Evolutionary conservation across 208 protist species (phyloP).

Genomic region (Balamuthia mandrillaris): DNA sequence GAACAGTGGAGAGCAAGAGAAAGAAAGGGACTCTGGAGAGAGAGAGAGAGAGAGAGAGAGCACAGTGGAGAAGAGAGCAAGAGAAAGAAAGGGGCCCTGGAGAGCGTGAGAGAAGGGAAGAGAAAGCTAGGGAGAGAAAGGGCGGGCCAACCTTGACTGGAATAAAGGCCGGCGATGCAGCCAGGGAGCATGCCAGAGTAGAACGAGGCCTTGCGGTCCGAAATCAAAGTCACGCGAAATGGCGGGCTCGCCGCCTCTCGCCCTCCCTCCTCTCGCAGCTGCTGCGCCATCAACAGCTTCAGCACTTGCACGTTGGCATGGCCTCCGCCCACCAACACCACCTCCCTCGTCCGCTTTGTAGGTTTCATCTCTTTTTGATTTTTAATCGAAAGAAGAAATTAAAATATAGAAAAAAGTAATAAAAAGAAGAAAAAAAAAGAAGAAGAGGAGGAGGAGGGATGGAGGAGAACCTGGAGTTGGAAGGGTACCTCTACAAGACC

Average conservation of each 20-base stretch:
- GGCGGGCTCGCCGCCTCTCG: no score
- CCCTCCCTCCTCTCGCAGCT: background rate
- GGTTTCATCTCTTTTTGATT: no score
- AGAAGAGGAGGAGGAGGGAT: no score
- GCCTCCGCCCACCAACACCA: background rate
- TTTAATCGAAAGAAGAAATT: no score
- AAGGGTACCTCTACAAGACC: no score
- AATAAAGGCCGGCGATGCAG: background rate
- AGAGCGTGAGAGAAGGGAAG: background rate
- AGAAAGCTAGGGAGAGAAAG: no score
- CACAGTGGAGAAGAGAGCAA: no score
- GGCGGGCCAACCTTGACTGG: background rate
- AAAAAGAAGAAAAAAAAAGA: background rate
- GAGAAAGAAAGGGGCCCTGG: background rate
- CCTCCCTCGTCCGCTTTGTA: slow-evolving; percentile 6
- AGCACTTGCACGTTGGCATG: background rate
- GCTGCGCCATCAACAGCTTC: background rate
- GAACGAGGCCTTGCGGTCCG: background rate
- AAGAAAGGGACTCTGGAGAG: background rate
- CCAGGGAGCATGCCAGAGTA: background rate
- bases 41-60: background rate
- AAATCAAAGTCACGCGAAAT: background rate
- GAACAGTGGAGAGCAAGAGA: background rate
- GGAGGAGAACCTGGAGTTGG: no score
- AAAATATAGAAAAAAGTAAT: background rate